A percentile compares a stretch with the other conserved stretches of the same genome.
These are phyloP conservation scores for Zygnema cylindricum DNA, from an alignment of 139 green algal species.

Conservation along the genomic window DNA sequence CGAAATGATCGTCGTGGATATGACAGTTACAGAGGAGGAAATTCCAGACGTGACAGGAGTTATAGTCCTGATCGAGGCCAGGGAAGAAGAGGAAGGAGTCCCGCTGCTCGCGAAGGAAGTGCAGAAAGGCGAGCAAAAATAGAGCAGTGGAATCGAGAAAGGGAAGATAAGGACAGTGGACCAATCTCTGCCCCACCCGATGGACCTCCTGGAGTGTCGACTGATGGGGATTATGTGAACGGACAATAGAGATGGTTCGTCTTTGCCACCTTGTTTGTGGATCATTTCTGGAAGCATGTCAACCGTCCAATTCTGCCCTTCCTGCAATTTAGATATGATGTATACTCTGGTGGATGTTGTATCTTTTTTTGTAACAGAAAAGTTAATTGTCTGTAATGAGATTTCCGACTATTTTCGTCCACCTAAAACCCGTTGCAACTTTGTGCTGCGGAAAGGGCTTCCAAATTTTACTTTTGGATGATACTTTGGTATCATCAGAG, in stretches of 20 bases:
- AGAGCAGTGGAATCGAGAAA: constrained; percentile 62
- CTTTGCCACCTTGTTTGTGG: background rate
- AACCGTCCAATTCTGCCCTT: too few species aligned
- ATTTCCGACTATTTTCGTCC: too few species aligned
- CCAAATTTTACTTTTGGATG: too few species aligned
- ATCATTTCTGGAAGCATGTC: too few species aligned
- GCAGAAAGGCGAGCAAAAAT: constrained; percentile 60
- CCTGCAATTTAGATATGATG: too few species aligned
- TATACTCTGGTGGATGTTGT: too few species aligned
- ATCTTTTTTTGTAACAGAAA: too few species aligned
- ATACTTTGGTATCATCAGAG: too few species aligned
- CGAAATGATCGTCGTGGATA: background rate
- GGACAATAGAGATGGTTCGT: background rate
- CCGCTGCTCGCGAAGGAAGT: constrained; percentile 46
- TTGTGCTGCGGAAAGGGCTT: too few species aligned
- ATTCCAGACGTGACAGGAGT: constrained; percentile 22
- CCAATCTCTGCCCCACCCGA: background rate
- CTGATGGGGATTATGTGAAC: background rate
- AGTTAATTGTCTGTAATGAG: too few species aligned
- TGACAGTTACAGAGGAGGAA: background rate
- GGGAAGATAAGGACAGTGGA: constrained; percentile 44
- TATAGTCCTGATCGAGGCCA: constrained; percentile 31
- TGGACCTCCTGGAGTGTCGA: background rate
- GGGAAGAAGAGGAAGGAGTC: background rate
- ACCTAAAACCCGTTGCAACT: too few species aligned